Evolutionary conservation across 805 yeast species (phyloP).

Genomic region (Ogataea henricii): DNA sequence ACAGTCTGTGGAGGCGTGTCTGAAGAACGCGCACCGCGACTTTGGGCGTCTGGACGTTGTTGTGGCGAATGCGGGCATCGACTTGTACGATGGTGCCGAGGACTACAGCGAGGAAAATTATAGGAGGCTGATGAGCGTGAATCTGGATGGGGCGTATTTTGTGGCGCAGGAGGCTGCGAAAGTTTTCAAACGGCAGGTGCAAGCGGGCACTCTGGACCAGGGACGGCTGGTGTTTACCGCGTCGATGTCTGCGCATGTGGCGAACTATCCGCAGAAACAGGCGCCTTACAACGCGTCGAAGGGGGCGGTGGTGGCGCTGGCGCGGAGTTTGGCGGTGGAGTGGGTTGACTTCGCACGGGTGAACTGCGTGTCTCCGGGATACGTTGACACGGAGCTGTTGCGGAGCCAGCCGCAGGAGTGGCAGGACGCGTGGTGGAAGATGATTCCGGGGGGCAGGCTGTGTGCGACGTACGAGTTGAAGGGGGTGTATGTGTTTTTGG

Average conservation of each 20-base stretch:
- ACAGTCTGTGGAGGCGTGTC: conserved; percentile 31
- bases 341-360: conserved; percentile 49
- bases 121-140: conserved; percentile 45
- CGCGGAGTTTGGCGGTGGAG: conserved; percentile 45
- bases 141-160: conserved; percentile 47
- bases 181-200: conserved; percentile 44
- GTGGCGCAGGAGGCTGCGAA: conserved; percentile 49
- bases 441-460: conserved; percentile 45
- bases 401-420: conserved; percentile 23
- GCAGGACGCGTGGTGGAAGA: conserved; percentile 24
- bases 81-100: conserved; percentile 32
- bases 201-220: conserved; percentile 16
- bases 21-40: conserved; percentile 31
- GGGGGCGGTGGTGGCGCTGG: conserved; percentile 46
- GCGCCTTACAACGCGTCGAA: conserved; percentile 47
- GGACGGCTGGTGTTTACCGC: conserved; percentile 51
- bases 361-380: conserved; percentile 50
- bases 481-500: conserved; percentile 51
- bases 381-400: conserved; percentile 44
- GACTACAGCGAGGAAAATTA: conserved; percentile 26
- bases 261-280: conserved; percentile 49
- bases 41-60: conserved; percentile 43
- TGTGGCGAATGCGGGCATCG: conserved; percentile 45
- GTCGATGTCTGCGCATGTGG: conserved; percentile 51
- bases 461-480: conserved; percentile 46